These are phyloP conservation scores for Zygoascus meyerae DNA, from an alignment of 1,139 yeast genomes.

Conservation along the genomic window DNA sequence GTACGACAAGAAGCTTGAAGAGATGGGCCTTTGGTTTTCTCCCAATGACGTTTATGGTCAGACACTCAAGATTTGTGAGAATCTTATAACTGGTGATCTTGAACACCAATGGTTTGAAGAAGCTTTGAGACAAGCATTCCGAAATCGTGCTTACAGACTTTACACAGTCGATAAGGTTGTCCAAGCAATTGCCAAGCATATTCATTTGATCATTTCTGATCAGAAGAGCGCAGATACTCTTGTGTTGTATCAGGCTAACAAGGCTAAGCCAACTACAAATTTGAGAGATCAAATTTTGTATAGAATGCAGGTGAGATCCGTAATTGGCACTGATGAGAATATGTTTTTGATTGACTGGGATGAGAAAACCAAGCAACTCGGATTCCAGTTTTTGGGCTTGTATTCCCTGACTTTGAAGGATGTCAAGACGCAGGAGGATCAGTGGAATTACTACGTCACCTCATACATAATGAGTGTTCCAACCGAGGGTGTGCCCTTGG, in stretches of 20 bases:
- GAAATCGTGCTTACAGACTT: conserved; percentile 85
- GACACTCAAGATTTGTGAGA: conserved; percentile 63
- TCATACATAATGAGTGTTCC: conserved; percentile 93
- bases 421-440: conserved; percentile 66
- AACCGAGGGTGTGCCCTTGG: conserved; percentile 88
- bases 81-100: conserved; percentile 80
- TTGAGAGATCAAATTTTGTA: conserved; percentile 86
- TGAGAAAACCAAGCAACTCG: conserved; percentile 47
- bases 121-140: conserved; percentile 87
- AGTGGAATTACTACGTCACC: conserved; percentile 89
- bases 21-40: conserved; percentile 72
- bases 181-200: conserved; percentile 83
- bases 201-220: conserved; percentile 75
- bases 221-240: conserved; percentile 77
- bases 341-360: conserved; percentile 83
- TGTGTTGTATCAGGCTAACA: conserved; percentile 74
- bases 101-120: conserved; percentile 97
- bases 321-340: conserved; percentile 80
- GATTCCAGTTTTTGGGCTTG: conserved; percentile 74
- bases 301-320: conserved; percentile 78
- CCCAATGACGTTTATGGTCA: conserved; percentile 70
- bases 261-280: conserved; percentile 48
- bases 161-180: conserved; percentile 92
- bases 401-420: conserved; percentile 85
- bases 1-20: conserved; percentile 74